Evolutionary conservation across 1,284 basidiomycete species (phyloP), one percentile per base, ranked within the genome.

Genomic region (Porodaedalea pini): DNA sequence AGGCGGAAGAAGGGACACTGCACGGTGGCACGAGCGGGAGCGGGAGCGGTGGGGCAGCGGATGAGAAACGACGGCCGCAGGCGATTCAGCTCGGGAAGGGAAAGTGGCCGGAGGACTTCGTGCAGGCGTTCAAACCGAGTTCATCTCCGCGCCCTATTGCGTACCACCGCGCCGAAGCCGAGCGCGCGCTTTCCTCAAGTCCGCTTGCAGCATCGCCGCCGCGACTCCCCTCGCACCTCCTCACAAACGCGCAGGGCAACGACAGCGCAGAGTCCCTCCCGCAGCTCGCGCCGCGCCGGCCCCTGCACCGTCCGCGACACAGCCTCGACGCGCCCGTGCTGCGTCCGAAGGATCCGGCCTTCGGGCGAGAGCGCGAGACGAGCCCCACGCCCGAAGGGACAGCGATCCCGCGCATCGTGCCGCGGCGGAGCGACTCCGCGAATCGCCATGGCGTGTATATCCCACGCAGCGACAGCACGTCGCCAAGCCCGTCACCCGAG

Each of bases 21-120:
- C n/a, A 86, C 66, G 77, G 75, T 61, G 74, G 76, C 45, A 76
- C 81, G 48, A 73, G 68, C 66, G 73, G 70, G 61, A 75, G 68
- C 37, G n/a, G n/a, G 4, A 27, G 45, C 65, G 62, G 52, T 66
- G 71, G 68, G 61, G 63, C 60, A 62, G 63, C 43, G 65, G 63
- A 32, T 36, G 41, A 36, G 32, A 58, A 27, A 37, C 53, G 44
- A 56, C 51, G 52, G 58, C 60, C 72, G 61, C 53, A 60, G 57
- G 53, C 73, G 19, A 75, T 88, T 62, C 78, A 83, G 58, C 79
- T 89, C 49, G 82, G 83, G 40, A 87, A 90, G 69, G 88, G 85
- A 57, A 89, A 87, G 69, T 90, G 87, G 86, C 88, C 89, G 1
- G 87, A 90, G 67, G 88, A 90, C 68, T 89, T 89, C 66, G 68